A percentile compares a stretch with the other conserved stretches of the same genome.
Conservation (phyloP, 257 asterid species). For the Nicotiana otophora region DNA sequence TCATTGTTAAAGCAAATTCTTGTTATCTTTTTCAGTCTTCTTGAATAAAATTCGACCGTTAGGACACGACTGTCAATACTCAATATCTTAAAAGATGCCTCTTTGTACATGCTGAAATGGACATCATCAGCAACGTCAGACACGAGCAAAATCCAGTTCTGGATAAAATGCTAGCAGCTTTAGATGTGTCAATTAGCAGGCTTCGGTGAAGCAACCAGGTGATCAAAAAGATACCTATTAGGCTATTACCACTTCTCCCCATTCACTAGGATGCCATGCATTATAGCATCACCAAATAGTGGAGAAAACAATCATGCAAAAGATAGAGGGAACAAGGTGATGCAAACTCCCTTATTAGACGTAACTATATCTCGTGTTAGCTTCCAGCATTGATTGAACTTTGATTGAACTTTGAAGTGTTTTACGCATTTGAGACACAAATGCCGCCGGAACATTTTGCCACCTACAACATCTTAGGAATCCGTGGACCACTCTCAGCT, state of each 20-base stretch:
- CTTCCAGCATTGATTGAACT: background rate
- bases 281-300: background rate
- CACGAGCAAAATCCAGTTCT: background rate
- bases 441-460: background rate
- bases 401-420: background rate
- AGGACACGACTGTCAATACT: no score
- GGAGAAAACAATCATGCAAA: background rate
- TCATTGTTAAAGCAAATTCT: no score
- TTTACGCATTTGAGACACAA: background rate
- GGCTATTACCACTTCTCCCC: background rate
- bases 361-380: background rate
- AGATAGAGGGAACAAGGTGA: background rate
- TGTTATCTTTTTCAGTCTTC: no score
- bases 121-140: background rate
- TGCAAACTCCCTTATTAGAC: background rate
- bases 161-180: no score
- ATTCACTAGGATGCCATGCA: background rate
- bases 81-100: no score
- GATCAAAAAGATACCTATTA: no score
- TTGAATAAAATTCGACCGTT: no score
- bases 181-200: no score
- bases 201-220: no score
- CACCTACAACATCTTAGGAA: background rate
- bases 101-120: background rate
- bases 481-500: background rate